Evolutionary conservation across 2,329 filamentous ascomycete genomes (phyloP).

Genomic region (Pseudonectria buxi): DNA sequence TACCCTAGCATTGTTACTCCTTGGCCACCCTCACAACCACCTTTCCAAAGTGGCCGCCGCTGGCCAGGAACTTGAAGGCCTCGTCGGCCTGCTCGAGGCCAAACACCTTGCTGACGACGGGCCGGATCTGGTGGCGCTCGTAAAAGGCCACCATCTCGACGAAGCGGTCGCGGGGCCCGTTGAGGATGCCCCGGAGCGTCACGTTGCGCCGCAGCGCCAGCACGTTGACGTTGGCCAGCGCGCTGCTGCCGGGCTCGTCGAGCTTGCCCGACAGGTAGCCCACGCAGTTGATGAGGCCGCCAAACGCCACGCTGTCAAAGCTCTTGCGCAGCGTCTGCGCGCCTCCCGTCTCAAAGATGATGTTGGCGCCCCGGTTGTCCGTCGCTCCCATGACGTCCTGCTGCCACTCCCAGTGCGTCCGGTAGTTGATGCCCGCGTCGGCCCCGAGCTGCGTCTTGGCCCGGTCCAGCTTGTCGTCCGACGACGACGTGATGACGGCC

Average conservation of each 20-base stretch:
- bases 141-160: slow-evolving; percentile 48
- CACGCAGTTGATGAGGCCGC: slow-evolving; percentile 46
- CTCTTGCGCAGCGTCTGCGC: slow-evolving; percentile 44
- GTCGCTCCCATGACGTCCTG: slow-evolving; percentile 41
- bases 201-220: slow-evolving; percentile 40
- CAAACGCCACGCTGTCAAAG: slow-evolving; percentile 47
- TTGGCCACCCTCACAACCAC: slow-evolving; percentile 41
- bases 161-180: slow-evolving; percentile 49
- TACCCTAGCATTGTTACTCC: too few species aligned
- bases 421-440: slow-evolving; percentile 48
- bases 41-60: slow-evolving; percentile 52
- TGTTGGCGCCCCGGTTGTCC: slow-evolving; percentile 39
- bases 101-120: slow-evolving; percentile 43
- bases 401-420: slow-evolving; percentile 45
- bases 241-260: slow-evolving; percentile 36
- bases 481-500: slow-evolving; percentile 49
- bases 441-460: slow-evolving; percentile 43
- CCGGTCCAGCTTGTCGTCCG: slow-evolving; percentile 42
- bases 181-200: slow-evolving; percentile 49
- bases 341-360: slow-evolving; percentile 51
- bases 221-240: slow-evolving; percentile 52
- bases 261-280: slow-evolving; percentile 47
- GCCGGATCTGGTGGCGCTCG: slow-evolving; percentile 35
- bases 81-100: slow-evolving; percentile 38
- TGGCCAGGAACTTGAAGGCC: slow-evolving; percentile 46